These are phyloP conservation scores for barley (Hordeum vulgare) DNA, from an alignment of 176 grass and related monocot genomes.

Conservation along the genomic window DNA sequence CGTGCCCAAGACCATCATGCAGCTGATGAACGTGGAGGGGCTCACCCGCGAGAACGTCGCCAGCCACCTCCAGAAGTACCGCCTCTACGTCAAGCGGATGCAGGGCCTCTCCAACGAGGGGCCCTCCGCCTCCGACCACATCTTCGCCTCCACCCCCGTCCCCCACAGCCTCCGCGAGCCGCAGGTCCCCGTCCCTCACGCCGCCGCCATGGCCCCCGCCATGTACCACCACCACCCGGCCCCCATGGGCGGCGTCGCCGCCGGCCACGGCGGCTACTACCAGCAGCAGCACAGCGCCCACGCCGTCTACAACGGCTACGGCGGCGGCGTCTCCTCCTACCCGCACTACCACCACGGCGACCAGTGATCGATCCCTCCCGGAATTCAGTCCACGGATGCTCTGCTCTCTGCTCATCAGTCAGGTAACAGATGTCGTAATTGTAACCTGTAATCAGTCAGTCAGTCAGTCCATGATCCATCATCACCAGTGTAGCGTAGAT, in stretches of 20 bases:
- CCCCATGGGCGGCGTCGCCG: conserved; percentile 9
- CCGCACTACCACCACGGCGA: not conserved
- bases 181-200: conserved; percentile 13
- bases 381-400: not conserved
- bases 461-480: not conserved
- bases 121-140: conserved; percentile 30
- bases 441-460: not conserved
- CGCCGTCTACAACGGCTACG: not conserved
- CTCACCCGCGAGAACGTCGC: conserved; percentile 85
- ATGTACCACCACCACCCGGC: conserved; percentile 17
- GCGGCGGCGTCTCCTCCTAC: not conserved
- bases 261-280: not conserved
- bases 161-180: conserved; percentile 40
- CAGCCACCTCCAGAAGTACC: conserved; percentile 93
- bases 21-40: conserved; percentile 98
- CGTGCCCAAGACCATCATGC: conserved; percentile 93
- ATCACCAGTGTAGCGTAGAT: not conserved
- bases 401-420: not conserved
- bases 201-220: conserved; percentile 17
- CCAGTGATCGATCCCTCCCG: not conserved
- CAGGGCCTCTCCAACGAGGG: conserved; percentile 57
- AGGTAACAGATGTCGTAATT: not conserved
- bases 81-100: conserved; percentile 78
- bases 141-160: conserved; percentile 50
- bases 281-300: not conserved